These are phyloP conservation scores for Mycena citricolor DNA, from an alignment of 1,284 basidiomycete genomes.

Conservation along the genomic window DNA sequence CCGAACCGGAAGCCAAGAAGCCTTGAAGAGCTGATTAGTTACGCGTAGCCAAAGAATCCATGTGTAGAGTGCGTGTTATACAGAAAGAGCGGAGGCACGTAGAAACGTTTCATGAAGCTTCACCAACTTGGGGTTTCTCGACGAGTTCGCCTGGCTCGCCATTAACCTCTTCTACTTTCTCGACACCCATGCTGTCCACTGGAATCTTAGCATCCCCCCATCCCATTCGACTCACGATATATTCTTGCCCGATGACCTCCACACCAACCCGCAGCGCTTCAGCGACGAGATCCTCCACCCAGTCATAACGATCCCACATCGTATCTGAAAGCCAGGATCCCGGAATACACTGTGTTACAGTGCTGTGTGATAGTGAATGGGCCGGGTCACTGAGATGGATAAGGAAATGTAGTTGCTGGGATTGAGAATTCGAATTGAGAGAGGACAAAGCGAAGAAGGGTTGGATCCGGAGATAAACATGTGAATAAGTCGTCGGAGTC, in stretches of 20 bases:
- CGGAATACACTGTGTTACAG: slow-evolving; percentile 80
- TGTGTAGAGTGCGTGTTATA: slow-evolving; percentile 18
- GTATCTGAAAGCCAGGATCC: slow-evolving; percentile 68
- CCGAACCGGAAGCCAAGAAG: slow-evolving; percentile 60
- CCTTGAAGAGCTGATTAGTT: slow-evolving; percentile 53
- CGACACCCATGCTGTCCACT: no score
- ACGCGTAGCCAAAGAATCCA: slow-evolving; percentile 14
- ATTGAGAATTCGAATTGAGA: slow-evolving; percentile 27
- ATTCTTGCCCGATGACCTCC: slow-evolving; percentile 87
- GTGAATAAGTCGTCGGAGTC: slow-evolving; percentile 84
- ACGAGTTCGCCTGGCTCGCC: slow-evolving; percentile 30
- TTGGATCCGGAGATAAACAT: slow-evolving; percentile 93
- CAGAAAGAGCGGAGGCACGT: slow-evolving; percentile 10
- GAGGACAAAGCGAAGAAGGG: slow-evolving; percentile 65
- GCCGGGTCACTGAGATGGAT: slow-evolving; percentile 80
- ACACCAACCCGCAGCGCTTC: slow-evolving; percentile 80
- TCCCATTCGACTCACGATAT: slow-evolving; percentile 79
- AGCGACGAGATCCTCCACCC: slow-evolving; percentile 93
- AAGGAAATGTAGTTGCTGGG: slow-evolving; percentile 82
- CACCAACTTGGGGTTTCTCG: slow-evolving; percentile 23
- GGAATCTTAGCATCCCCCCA: no score
- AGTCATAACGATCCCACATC: slow-evolving; percentile 89
- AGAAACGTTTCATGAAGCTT: slow-evolving; percentile 21
- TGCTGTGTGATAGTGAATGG: slow-evolving; percentile 75
- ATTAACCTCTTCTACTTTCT: slow-evolving; percentile 19